Evolutionary conservation across 2,329 filamentous ascomycete genomes (phyloP), one percentile per base, ranked within the genome.

Genomic region (Ophiostoma piceae): DNA sequence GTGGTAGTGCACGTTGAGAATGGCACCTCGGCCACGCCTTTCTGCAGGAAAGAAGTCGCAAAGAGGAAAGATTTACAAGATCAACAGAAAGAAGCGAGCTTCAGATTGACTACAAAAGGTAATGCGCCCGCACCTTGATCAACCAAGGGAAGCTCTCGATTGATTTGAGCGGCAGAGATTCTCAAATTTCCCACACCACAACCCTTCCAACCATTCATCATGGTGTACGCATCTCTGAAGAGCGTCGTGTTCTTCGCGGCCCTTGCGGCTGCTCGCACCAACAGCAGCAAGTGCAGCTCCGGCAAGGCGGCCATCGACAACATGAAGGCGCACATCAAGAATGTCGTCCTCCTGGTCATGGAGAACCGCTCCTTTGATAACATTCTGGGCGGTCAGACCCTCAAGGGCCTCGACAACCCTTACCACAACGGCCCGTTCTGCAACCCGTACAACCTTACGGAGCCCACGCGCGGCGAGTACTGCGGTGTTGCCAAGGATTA

Each of bases 301-400:
- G 19, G 62, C n/a, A 37, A 65, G 62, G 19, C 62, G 19, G 62
- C 62, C 62, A 72, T 76, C 69, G 57, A 69, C 22, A 75, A 74
- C 70, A 71, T 76, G 74, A 78, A 77, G 69, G 74, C 72, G 51
- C 80, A 80, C 70, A 83, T 84, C 75, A 83, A 83, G 75, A 81
- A 81, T 73, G 81, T 83, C 6, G 81, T 84, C 66, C 79, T 83
- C 35, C 75, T 84, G 22, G 80, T 82, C 11, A 78, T 81, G 77
- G 80, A 82, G 73, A 82, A 82, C 74, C 80, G 80, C 68, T 82
- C 81, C 0, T 74, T 82, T 32, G 81, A 82, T 73, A 82, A 81
- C 74, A 71, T 82, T 8, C 74, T 82, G 5, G 81, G 80, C 69
- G 81, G 80, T 9, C 78, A 80, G 75, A 79, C 73, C 16, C 72